Base-by-base conservation (phyloP, 2,329 filamentous ascomycete genomes). In the Neonectria faginata region DNA sequence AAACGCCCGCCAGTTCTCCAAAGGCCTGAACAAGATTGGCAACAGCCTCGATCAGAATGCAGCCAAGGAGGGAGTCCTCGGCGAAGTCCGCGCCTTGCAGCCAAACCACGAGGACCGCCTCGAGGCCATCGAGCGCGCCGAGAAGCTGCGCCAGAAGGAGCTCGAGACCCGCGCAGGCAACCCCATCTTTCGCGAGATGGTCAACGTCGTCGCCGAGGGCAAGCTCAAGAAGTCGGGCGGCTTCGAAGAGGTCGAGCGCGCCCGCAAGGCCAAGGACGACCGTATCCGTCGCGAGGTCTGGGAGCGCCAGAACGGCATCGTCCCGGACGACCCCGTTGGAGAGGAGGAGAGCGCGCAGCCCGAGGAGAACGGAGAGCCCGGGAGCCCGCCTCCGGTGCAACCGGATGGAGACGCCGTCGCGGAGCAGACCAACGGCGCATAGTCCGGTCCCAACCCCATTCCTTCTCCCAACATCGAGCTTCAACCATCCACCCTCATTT, bases 181-280 rank as follows among this genome's bases (percentile, higher is more conserved):
- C 72, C 84, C 86, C 31, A 91, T 99, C 75, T 93, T 92, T 77
- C 92, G 92, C 72, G 96, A 99, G 78, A 86, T 99, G 9, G 88
- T 89, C 16, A 86, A 81, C 33, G 99, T 98, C 76, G 95, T 98
- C 1, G 87, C 92, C 68, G 93, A 97, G 74, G 93, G 93, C 62
- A 96, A 92, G 79, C 83, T 99, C 70, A 98, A 97, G 86, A 98
- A 98, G 85, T 94, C 92, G 14, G 96, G 96, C 44, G 96, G 96
- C 0, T 91, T 97, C 54, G 96, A 98, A 78, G 96, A 99, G 80
- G 91, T 94, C 0, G 96, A 99, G 80, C 87, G 96, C 57, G 84
- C 93, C 50, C 86, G 96, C 54, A 91, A 91, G 75, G 88, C 90
- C 39, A 97, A 95, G 77, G 96, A 99, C 74, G 96, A 98, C 65